Conservation (phyloP, 73 alveolate species). For the Symbiodinium pilosum region DNA sequence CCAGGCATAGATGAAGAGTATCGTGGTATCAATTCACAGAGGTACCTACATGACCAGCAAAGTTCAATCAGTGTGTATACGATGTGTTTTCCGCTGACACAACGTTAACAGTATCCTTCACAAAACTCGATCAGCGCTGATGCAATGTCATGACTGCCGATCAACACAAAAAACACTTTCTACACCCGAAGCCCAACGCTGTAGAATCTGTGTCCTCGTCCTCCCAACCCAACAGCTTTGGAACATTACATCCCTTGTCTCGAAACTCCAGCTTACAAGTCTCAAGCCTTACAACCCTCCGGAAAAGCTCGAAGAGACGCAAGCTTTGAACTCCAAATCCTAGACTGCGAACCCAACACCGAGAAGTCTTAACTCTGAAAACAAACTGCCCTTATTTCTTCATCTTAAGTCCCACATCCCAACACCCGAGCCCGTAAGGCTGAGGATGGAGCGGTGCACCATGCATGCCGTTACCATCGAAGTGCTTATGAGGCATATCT, state of each 20-base stretch:
- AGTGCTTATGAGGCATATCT: conserved; percentile 87
- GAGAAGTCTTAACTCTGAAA: not conserved
- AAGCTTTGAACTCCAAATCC: not conserved
- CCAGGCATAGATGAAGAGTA: too few species aligned
- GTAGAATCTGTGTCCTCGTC: too few species aligned
- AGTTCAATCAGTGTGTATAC: too few species aligned
- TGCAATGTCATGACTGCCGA: too few species aligned
- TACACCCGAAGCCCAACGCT: not conserved
- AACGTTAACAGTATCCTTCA: too few species aligned
- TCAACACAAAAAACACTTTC: not conserved
- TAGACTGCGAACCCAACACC: not conserved
- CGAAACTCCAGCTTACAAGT: not conserved
- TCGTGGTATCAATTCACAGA: too few species aligned
- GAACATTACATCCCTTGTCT: not conserved
- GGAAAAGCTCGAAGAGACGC: too few species aligned
- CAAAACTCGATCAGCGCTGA: too few species aligned
- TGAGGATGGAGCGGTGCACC: conserved; percentile 60
- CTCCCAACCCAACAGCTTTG: not conserved
- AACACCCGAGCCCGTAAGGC: too few species aligned
- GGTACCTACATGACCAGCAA: too few species aligned
- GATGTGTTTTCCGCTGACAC: too few species aligned
- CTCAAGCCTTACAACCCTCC: not conserved
- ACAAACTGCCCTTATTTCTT: not conserved
- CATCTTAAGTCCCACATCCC: not conserved
- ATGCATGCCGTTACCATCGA: conserved; percentile 80